These are phyloP conservation scores for Rhizophlyctis rosea DNA, from an alignment of 192 early-diverging fungal genomes.

Conservation along the genomic window DNA sequence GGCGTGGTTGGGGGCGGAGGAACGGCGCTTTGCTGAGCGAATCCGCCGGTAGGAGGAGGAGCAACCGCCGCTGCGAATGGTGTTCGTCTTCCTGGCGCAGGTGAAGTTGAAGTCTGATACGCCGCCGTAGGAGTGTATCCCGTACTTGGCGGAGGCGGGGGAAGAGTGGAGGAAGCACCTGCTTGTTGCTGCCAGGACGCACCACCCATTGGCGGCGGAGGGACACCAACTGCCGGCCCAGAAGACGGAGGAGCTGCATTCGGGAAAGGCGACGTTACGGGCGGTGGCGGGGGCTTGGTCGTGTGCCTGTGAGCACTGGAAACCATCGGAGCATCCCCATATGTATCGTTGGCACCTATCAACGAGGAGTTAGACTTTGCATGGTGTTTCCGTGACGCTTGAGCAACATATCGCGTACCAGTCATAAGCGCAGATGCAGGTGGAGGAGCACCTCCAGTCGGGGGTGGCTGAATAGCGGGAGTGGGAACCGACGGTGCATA, in stretches of 20 bases:
- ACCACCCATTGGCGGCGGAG: conserved; percentile 3
- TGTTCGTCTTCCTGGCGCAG: conserved; percentile 26
- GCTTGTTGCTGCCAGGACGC: conserved; percentile 4
- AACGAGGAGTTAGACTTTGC: too few relatives aligned
- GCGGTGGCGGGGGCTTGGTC: conserved; percentile 28
- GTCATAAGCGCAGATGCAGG: background rate
- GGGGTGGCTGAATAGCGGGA: background rate
- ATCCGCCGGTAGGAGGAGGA: conserved; percentile 21
- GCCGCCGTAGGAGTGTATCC: conserved; percentile 34
- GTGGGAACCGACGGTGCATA: background rate
- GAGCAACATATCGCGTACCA: background rate
- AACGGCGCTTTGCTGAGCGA: conserved; percentile 19
- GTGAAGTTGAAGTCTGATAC: background rate
- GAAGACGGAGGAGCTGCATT: background rate
- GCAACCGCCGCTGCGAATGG: conserved; percentile 12
- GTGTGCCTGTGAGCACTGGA: conserved; percentile 15
- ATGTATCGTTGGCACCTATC: too few relatives aligned
- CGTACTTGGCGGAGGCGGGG: conserved; percentile 33
- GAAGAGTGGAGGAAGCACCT: conserved; percentile 25
- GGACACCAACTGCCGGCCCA: conserved; percentile 20
- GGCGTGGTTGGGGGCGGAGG: conserved; percentile 1
- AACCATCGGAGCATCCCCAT: conserved; percentile 18
- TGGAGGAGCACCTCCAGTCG: background rate
- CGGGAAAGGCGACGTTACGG: conserved; percentile 22
- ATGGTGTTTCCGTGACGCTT: too few relatives aligned